phyloP scores from a whole-genome alignment of 257 asterid species.

The Gardenia jasminoides region DNA sequence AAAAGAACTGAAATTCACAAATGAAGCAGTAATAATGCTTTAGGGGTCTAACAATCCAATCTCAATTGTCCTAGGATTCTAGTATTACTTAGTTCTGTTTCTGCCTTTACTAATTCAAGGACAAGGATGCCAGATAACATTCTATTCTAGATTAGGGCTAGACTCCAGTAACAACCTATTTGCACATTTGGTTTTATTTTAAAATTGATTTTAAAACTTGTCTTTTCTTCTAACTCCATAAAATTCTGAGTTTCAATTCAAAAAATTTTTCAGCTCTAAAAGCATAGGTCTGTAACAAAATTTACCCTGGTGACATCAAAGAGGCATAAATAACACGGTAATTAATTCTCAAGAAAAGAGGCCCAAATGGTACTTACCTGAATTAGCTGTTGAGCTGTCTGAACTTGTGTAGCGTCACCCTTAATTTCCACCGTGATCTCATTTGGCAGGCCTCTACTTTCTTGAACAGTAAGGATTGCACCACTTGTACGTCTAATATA shows the following conservation, averaged over 20 bases:
- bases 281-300: neutral
- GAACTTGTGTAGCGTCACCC: conserved; percentile 82
- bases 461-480: conserved; percentile 76
- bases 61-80: neutral
- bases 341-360: neutral
- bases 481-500: conserved; percentile 76
- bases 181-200: neutral
- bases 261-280: too few relatives aligned
- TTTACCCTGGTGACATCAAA: neutral
- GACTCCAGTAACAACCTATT: neutral
- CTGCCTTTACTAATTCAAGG: neutral
- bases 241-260: neutral
- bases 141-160: neutral
- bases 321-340: neutral
- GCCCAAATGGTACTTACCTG: conserved; percentile 39
- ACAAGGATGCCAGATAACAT: too few relatives aligned
- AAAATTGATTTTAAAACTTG: neutral
- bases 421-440: conserved; percentile 85
- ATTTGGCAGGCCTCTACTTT: conserved; percentile 63
- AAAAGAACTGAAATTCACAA: neutral
- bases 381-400: conserved; percentile 77
- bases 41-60: neutral
- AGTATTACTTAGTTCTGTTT: too few relatives aligned
- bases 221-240: neutral
- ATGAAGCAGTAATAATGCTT: neutral